phyloP scores from a whole-genome alignment of 352 stramenopile genomes.

The Achlya hypogyna region DNA sequence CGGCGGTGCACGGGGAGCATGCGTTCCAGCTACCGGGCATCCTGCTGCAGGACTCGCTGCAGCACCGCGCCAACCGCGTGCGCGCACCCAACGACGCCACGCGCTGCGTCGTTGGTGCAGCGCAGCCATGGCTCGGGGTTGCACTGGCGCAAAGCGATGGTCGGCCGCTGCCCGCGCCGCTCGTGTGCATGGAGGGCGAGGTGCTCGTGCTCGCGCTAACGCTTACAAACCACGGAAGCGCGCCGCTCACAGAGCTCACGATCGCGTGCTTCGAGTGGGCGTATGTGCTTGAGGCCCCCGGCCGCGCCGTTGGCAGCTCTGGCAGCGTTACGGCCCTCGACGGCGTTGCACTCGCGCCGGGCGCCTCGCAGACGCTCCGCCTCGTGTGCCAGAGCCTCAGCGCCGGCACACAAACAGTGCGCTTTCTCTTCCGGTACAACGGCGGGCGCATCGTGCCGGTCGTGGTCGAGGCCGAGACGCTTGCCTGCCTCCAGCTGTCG shows the following conservation, averaged over 20 bases:
- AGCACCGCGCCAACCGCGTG: conserved; percentile 55
- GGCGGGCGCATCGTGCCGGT: conserved; percentile 39
- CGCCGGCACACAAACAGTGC: conserved; percentile 35
- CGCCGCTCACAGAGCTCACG: conserved; percentile 40
- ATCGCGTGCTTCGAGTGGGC: conserved; percentile 54
- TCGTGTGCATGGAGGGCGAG: conserved; percentile 31
- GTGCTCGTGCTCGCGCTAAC: conserved; percentile 44
- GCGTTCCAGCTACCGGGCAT: conserved; percentile 72
- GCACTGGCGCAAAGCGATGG: conserved; percentile 34
- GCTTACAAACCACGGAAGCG: conserved; percentile 49
- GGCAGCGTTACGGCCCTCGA: conserved; percentile 57
- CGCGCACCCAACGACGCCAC: conserved; percentile 67
- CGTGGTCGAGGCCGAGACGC: conserved; percentile 46
- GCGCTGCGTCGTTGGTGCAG: conserved; percentile 55
- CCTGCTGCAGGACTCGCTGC: conserved; percentile 69
- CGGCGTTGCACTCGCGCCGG: conserved; percentile 36
- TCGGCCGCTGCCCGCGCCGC: conserved; percentile 27
- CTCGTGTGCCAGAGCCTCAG: conserved; percentile 41
- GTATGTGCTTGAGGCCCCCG: conserved; percentile 39
- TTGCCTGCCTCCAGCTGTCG: conserved; percentile 48
- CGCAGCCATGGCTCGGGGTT: conserved; percentile 78
- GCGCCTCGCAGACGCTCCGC: conserved; percentile 37
- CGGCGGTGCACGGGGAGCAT: conserved; percentile 71
- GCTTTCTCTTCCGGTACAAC: conserved; percentile 67
- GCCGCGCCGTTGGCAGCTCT: conserved; percentile 47